Conservation (phyloP, 495 filamentous ascomycete species). For the Annulohypoxylon maeteangense region DNA sequence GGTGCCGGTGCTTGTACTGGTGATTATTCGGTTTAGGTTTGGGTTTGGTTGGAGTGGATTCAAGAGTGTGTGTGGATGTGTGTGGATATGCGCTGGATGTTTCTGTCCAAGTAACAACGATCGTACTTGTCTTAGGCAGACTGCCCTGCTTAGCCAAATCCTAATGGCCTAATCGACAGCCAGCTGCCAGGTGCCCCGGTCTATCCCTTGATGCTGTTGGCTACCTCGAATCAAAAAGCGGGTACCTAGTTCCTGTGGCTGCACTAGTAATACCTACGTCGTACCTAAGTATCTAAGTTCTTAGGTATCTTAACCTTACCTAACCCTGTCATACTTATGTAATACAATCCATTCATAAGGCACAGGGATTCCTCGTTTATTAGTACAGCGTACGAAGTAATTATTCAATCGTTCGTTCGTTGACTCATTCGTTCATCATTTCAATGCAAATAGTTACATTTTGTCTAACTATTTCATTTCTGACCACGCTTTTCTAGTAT, state of each 20-base stretch:
- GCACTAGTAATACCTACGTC: constrained; percentile 10
- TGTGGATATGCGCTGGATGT: constrained; percentile 14
- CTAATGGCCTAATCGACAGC: constrained; percentile 6
- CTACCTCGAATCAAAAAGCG: constrained; percentile 13
- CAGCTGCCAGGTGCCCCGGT: constrained; percentile 7
- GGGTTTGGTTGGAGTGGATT: constrained; percentile 9
- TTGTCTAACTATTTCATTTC: not conserved
- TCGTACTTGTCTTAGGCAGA: not conserved
- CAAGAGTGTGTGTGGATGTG: constrained; percentile 8
- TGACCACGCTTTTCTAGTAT: not conserved
- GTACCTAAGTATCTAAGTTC: not conserved
- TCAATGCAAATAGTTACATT: too few species aligned
- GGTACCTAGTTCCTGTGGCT: constrained; percentile 17
- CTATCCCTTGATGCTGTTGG: constrained; percentile 7
- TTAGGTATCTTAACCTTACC: not conserved
- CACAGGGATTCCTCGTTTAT: not conserved
- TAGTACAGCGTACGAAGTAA: too few species aligned
- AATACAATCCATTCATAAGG: not conserved
- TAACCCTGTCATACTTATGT: constrained; percentile 8
- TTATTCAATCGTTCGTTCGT: not conserved
- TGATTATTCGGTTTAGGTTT: not conserved
- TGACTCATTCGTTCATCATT: not conserved
- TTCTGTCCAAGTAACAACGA: not conserved
- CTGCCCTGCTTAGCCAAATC: constrained; percentile 14
- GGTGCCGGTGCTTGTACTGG: not conserved